Base-by-base conservation (phyloP, 768 basidiomycete species). In the Boletus sp. region DNA sequence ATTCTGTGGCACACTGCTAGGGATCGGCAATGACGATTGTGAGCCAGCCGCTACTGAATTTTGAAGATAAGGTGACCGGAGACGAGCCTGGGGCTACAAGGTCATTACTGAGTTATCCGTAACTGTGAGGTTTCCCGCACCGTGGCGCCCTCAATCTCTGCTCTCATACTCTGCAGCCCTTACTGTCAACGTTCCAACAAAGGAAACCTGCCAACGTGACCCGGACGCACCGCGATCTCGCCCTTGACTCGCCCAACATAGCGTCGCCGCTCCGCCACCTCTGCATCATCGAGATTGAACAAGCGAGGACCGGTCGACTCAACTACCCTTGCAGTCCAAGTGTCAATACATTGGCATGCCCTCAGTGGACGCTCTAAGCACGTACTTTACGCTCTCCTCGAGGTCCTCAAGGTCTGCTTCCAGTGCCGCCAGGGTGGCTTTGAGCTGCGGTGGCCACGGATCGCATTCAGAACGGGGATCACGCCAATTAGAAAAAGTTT, bases 321-420 rank as follows among this genome's bases (percentile, higher is more conserved):
- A 1, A 97, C 91, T 41, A 94, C 90, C 70, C 92, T 94, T 64
- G 37, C 53, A 50, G 55, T 54, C 40, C 56, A 58, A 55, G 40
- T 6, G 50, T 57, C 48, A 58, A 24, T 24, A 53, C 15, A 50
- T 14, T 35, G 24, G 15, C n/a, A 36, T 35, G 33, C 17, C 29
- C 29, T 30, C 49, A 3, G 33, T 35, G 18, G 41, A 48, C 39
- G 4, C 29, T 29, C n/a, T 39, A 24, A 54, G 49, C 1, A 69
- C 82, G 61, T 71, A 92, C 91, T 84, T 87, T 44, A 98, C 94
- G 66, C 92, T 94, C 67, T 93, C 92, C 49, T 97, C 94, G n/a
- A 98, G 75, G 69, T 94, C 94, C 58, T 94, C 92, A 24, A 96
- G 69, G 74, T 98, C 95, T 0, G 89, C 88, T 67, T 94, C 91